Percentiles rank a stretch among this genome's conserved stretches.
These are phyloP conservation scores for Dillenia turbinata DNA, from an alignment of 164 flowering plant species.

Conservation along the genomic window DNA sequence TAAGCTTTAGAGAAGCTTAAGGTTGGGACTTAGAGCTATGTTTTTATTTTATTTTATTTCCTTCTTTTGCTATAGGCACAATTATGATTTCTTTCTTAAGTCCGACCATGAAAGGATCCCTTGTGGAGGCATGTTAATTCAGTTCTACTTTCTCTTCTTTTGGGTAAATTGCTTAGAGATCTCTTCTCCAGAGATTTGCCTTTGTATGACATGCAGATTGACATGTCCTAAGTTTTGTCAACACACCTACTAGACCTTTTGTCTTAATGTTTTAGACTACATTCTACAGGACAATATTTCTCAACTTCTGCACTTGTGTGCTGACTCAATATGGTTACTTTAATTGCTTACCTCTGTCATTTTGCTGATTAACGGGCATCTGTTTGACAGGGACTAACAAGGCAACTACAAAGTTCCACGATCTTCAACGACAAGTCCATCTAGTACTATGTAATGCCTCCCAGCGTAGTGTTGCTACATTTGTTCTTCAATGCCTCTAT, in stretches of 20 bases:
- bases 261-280: neutral
- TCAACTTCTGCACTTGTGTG: neutral
- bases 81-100: neutral
- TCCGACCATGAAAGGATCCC: too few relatives aligned
- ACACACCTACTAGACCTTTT: neutral
- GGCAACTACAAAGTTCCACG: conserved; percentile 72
- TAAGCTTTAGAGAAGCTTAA: too few relatives aligned
- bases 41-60: too few relatives aligned
- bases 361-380: conserved; percentile 1
- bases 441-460: conserved; percentile 50
- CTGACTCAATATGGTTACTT: neutral
- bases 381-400: conserved; percentile 56
- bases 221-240: neutral
- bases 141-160: too few relatives aligned
- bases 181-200: too few relatives aligned
- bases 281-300: neutral
- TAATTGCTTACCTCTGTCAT: neutral
- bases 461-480: conserved; percentile 65
- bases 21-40: too few relatives aligned
- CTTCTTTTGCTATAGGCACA: neutral
- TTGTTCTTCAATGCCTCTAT: conserved; percentile 62
- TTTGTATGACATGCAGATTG: too few relatives aligned
- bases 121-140: too few relatives aligned
- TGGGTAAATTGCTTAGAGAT: too few relatives aligned
- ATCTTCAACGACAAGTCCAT: conserved; percentile 69